These are phyloP conservation scores for Hortiboletus rubellus DNA, from an alignment of 1,284 basidiomycete genomes.

Conservation along the genomic window DNA sequence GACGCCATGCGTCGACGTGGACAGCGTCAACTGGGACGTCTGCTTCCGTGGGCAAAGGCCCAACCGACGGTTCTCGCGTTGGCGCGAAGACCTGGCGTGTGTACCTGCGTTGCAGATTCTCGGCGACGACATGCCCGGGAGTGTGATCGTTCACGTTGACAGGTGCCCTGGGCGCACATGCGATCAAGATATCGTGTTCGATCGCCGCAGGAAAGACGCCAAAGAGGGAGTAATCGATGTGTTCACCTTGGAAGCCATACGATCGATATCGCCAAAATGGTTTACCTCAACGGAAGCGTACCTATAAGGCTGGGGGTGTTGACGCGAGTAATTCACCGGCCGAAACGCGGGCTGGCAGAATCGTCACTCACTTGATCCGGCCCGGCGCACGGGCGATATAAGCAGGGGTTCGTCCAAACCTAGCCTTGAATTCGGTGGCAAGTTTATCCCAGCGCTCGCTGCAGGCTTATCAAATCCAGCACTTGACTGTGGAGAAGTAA, in stretches of 20 bases:
- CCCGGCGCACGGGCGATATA: constrained; percentile 83
- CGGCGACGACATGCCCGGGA: constrained; percentile 55
- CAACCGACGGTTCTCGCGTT: constrained; percentile 30
- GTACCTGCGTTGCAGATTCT: constrained; percentile 69
- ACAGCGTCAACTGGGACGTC: constrained; percentile 40
- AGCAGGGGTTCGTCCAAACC: constrained; percentile 66
- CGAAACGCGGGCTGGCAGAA: neutral
- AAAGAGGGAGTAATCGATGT: constrained; percentile 84
- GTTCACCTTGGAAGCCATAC: constrained; percentile 59
- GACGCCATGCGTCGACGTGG: constrained; percentile 58
- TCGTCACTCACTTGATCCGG: constrained; percentile 67
- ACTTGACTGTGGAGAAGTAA: neutral
- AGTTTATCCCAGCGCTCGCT: constrained; percentile 68
- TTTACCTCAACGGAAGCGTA: constrained; percentile 7
- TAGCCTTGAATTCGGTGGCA: constrained; percentile 57
- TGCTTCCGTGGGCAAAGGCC: constrained; percentile 22
- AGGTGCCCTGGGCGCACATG: constrained; percentile 58
- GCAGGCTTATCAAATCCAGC: neutral
- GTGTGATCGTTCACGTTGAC: constrained; percentile 25
- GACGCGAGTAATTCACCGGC: neutral
- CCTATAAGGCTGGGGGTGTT: constrained; percentile 34
- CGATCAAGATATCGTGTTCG: constrained; percentile 84
- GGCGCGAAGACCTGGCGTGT: constrained; percentile 58
- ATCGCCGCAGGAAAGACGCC: constrained; percentile 83
- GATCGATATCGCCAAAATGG: neutral